A percentile compares a stretch with the other conserved stretches of the same genome.
These are phyloP conservation scores for Trametes villosa DNA, from an alignment of 768 basidiomycete genomes.

Conservation along the genomic window DNA sequence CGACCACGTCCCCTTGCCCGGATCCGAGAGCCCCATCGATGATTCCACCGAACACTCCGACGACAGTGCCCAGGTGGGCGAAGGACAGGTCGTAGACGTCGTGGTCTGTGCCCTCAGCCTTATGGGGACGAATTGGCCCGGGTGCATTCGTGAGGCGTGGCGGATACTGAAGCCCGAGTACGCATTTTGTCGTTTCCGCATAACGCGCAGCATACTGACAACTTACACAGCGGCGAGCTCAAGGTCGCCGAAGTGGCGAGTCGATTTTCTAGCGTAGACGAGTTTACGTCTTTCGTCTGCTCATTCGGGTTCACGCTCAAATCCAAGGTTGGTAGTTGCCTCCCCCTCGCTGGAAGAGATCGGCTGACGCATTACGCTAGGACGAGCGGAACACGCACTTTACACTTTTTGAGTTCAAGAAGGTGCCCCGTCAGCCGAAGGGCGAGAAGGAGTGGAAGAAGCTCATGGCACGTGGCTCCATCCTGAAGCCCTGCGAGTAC, in stretches of 20 bases:
- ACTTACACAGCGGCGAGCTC: slow-evolving; percentile 65
- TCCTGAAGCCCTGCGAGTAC: slow-evolving; percentile 91
- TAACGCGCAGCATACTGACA: slow-evolving; percentile 15
- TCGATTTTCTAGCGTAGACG: slow-evolving; percentile 70
- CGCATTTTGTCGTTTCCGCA: slow-evolving; percentile 33
- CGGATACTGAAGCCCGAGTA: slow-evolving; percentile 84
- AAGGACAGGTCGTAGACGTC: slow-evolving; percentile 85
- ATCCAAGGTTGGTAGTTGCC: slow-evolving; percentile 56
- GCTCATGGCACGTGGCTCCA: slow-evolving; percentile 52
- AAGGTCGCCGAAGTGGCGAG: slow-evolving; percentile 91
- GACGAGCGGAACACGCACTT: slow-evolving; percentile 86
- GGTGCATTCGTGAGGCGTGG: slow-evolving; percentile 87
- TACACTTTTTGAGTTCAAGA: slow-evolving; percentile 79
- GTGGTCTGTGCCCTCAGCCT: slow-evolving; percentile 93
- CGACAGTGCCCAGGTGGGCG: slow-evolving; percentile 47
- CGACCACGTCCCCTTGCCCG: slow-evolving; percentile 79
- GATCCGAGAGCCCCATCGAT: slow-evolving; percentile 51
- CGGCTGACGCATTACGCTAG: slow-evolving; percentile 42
- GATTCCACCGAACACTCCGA: slow-evolving; percentile 6
- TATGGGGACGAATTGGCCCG: slow-evolving; percentile 98
- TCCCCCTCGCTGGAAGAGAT: neutral
- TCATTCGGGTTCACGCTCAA: slow-evolving; percentile 74
- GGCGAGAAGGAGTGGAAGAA: slow-evolving; percentile 63
- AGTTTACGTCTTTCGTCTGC: slow-evolving; percentile 65
- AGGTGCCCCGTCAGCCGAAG: slow-evolving; percentile 51